A percentile compares a stretch with the other conserved stretches of the same genome.
phyloP scores from a whole-genome alignment of 306 rosid genomes.

The Parietaria judaica region DNA sequence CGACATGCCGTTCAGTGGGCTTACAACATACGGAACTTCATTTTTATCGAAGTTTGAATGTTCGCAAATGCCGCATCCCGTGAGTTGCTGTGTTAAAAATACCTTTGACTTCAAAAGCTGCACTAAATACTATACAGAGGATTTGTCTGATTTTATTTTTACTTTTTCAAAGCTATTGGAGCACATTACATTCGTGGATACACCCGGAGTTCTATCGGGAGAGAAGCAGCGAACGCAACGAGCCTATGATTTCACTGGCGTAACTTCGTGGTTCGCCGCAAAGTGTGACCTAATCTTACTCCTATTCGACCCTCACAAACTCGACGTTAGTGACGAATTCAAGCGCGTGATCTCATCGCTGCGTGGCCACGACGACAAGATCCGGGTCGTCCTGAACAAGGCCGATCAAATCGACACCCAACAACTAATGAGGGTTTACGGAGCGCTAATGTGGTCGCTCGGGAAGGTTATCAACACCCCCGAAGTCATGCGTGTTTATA shows the following conservation, averaged over 20 bases:
- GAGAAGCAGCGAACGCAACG: slow-evolving; percentile 93
- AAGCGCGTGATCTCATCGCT: slow-evolving; percentile 86
- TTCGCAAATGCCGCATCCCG: slow-evolving; percentile 95
- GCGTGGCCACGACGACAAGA: slow-evolving; percentile 83
- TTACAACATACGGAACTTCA: slow-evolving; percentile 71
- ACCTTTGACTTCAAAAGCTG: background rate
- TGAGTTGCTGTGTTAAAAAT: slow-evolving; percentile 30
- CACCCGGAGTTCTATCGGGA: slow-evolving; percentile 95
- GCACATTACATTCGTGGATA: slow-evolving; percentile 86
- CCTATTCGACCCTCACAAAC: slow-evolving; percentile 92
- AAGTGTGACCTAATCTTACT: slow-evolving; percentile 87
- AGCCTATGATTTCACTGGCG: slow-evolving; percentile 81
- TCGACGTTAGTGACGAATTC: slow-evolving; percentile 95
- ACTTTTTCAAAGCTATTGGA: slow-evolving; percentile 53
- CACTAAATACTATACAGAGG: no score
- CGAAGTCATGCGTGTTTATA: slow-evolving; percentile 85
- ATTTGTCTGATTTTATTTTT: background rate
- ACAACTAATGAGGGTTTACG: slow-evolving; percentile 93
- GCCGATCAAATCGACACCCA: slow-evolving; percentile 95
- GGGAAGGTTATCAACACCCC: slow-evolving; percentile 92
- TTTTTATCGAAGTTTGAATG: slow-evolving; percentile 95
- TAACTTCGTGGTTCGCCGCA: slow-evolving; percentile 98
- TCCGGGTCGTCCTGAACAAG: slow-evolving; percentile 86
- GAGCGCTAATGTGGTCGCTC: slow-evolving; percentile 99
- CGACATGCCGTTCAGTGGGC: slow-evolving; percentile 91